Evolutionary conservation across 1,284 basidiomycete genomes (phyloP).

Genomic region (Trichosporon faecale): DNA sequence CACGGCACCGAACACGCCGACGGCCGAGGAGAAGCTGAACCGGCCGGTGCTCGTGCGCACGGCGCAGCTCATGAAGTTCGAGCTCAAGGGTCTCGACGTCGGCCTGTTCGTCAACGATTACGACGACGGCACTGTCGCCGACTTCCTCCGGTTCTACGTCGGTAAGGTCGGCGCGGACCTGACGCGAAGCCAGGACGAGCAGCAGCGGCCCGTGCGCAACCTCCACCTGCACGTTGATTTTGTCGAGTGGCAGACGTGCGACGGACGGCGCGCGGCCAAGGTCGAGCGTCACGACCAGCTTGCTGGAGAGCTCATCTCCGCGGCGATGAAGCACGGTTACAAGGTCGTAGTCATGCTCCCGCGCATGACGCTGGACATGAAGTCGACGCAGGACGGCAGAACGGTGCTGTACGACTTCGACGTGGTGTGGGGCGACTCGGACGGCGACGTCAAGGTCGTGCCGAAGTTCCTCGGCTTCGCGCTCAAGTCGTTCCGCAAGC

Average conservation of each 20-base stretch:
- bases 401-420: constrained; percentile 43
- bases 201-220: constrained; percentile 31
- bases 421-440: constrained; percentile 42
- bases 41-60: constrained; percentile 19
- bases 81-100: constrained; percentile 42
- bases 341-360: constrained; percentile 41
- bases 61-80: constrained; percentile 45
- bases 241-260: constrained; percentile 39
- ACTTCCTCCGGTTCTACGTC: constrained; percentile 46
- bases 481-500: constrained; percentile 34
- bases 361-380: constrained; percentile 42
- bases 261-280: constrained; percentile 28
- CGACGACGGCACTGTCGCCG: constrained; percentile 33
- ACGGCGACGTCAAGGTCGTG: constrained; percentile 43
- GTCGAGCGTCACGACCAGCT: constrained; percentile 29
- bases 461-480: constrained; percentile 45
- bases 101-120: constrained; percentile 43
- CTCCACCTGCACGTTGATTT: constrained; percentile 34
- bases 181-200: constrained; percentile 27
- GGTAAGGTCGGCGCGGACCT: constrained; percentile 42
- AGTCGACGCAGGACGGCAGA: constrained; percentile 33
- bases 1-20: neutral
- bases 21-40: neutral
- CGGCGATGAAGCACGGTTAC: constrained; percentile 27
- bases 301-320: constrained; percentile 34